Evolutionary conservation across 139 green algal species (phyloP).

Genomic region (Coelastrella sp.): DNA sequence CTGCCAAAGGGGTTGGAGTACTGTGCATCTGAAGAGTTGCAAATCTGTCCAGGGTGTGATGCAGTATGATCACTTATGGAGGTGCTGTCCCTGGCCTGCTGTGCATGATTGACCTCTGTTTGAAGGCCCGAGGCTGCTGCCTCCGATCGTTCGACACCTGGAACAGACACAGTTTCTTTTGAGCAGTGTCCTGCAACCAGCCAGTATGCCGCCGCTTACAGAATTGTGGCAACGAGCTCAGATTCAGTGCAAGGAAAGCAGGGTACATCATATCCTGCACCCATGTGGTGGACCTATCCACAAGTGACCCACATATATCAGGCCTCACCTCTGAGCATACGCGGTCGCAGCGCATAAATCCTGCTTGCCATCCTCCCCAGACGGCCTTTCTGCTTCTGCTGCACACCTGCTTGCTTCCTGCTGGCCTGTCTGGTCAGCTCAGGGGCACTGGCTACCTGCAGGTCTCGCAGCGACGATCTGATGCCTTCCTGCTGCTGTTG

Average conservation of each 20-base stretch:
- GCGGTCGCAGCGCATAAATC: slow-evolving; percentile 32
- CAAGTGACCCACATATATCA: neutral
- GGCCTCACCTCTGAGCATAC: slow-evolving; percentile 1
- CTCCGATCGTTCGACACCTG: too few relatives aligned
- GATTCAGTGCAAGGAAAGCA: too few relatives aligned
- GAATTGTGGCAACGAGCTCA: too few relatives aligned
- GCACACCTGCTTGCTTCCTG: neutral
- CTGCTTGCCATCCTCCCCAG: slow-evolving; percentile 41
- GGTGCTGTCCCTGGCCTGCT: too few relatives aligned
- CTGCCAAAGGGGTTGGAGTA: neutral
- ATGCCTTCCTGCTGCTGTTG: neutral
- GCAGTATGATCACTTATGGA: neutral
- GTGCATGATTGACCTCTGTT: too few relatives aligned
- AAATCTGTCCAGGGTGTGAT: neutral
- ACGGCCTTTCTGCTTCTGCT: slow-evolving; percentile 12
- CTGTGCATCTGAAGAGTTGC: neutral
- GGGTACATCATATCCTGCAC: too few relatives aligned
- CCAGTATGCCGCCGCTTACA: neutral
- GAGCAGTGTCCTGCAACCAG: too few relatives aligned
- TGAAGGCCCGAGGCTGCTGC: too few relatives aligned
- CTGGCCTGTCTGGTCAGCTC: neutral
- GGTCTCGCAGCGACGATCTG: neutral
- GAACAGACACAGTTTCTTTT: too few relatives aligned
- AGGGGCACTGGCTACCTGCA: neutral
- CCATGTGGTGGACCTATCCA: neutral